phyloP scores from a whole-genome alignment of 1,284 basidiomycete species.

The Erythrobasidium hasegawianum region DNA sequence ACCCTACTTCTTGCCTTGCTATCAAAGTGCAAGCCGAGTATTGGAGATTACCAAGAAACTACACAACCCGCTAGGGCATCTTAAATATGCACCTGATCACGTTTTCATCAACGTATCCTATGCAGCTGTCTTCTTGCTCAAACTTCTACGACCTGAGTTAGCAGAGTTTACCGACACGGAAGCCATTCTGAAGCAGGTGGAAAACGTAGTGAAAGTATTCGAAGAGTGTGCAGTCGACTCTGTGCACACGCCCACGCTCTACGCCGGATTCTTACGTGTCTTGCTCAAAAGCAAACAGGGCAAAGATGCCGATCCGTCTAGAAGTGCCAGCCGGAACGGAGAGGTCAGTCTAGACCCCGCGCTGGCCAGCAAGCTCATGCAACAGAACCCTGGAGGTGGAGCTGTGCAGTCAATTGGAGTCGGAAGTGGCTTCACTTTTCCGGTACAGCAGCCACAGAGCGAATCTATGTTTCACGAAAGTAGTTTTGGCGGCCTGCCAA shows the following conservation, averaged over 20 bases:
- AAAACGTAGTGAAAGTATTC: conserved; percentile 37
- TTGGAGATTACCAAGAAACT: conserved; percentile 46
- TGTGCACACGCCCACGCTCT: conserved; percentile 77
- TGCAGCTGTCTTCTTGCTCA: conserved; percentile 50
- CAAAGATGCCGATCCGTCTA: conserved; percentile 53
- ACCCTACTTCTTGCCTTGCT: conserved; percentile 42
- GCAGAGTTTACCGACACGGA: conserved; percentile 40
- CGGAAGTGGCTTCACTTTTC: conserved; percentile 4
- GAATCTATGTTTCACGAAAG: background rate
- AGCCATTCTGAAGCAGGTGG: conserved; percentile 38
- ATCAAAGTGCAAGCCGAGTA: conserved; percentile 40
- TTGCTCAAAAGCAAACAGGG: conserved; percentile 49
- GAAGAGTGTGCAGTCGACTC: conserved; percentile 47
- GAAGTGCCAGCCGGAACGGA: conserved; percentile 52
- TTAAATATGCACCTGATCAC: conserved; percentile 50
- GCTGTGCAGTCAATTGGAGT: background rate
- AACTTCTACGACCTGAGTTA: conserved; percentile 40
- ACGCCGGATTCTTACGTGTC: conserved; percentile 77
- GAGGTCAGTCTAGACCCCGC: conserved; percentile 66
- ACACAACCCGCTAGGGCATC: conserved; percentile 45
- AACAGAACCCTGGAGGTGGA: background rate
- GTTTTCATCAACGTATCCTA: conserved; percentile 51
- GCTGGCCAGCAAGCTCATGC: conserved; percentile 56
- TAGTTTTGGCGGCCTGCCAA: conserved; percentile 3
- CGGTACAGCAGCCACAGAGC: background rate